phyloP scores from a whole-genome alignment of 2,329 filamentous ascomycete species.

The Aspergillus amoenus region DNA sequence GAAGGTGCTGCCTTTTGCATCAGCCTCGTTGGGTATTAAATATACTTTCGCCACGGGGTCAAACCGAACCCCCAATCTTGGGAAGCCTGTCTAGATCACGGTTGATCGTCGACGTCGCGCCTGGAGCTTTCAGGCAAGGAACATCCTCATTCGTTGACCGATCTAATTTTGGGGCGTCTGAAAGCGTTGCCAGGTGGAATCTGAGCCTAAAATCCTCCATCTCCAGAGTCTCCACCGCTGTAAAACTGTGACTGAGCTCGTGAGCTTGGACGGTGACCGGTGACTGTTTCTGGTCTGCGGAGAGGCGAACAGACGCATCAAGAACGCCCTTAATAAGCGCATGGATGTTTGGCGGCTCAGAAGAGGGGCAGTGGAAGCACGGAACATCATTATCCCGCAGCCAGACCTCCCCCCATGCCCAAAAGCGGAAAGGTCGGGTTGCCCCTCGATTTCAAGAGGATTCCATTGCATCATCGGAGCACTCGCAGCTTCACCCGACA shows the following conservation, averaged over 20 bases:
- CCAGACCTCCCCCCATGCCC: constrained; percentile 3
- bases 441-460: constrained; percentile 15
- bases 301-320: constrained; percentile 3
- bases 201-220: neutral
- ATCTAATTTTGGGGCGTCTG: neutral
- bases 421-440: constrained; percentile 18
- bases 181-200: neutral
- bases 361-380: constrained; percentile 13
- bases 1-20: too few species aligned
- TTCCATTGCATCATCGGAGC: constrained; percentile 18
- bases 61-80: neutral
- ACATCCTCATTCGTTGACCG: neutral
- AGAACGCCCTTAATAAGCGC: constrained; percentile 3
- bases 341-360: neutral
- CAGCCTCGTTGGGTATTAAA: neutral
- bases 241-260: constrained; percentile 17
- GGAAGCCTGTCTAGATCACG: neutral
- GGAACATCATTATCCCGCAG: constrained; percentile 12
- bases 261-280: constrained; percentile 19
- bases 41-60: neutral
- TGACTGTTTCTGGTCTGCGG: constrained; percentile 25
- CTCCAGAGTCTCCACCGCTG: constrained; percentile 10
- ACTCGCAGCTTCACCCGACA: constrained; percentile 1
- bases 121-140: neutral
- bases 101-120: neutral